Base-by-base conservation (phyloP, 176 grass and related monocot species). In the Hordeum marinum region DNA sequence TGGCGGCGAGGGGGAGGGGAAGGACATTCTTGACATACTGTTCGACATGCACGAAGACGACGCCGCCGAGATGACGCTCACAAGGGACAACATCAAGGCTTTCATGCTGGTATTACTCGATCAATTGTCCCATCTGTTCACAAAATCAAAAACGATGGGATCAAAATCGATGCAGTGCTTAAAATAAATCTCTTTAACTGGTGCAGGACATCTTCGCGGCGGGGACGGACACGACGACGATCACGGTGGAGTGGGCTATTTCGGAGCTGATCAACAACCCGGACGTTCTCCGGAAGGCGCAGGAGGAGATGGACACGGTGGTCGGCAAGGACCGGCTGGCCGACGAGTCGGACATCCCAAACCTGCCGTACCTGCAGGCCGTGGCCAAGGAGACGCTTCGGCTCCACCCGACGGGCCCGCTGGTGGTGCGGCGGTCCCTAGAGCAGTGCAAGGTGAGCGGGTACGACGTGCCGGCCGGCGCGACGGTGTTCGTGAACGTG, bases 241-340 rank as follows among this genome's bases (percentile, higher is more conserved):
- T 88, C 82, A 92, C 88, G 8, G 43, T 93, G 13, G 94, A 93
- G 80, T 96, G 94, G 94, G 87, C 86, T 3, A 48, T 96, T 0
- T 87, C 94, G 15, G 91, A 96, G 85, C 72, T 93, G 26, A 91
- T 96, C 83, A 89, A 91, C 76, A 79, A 93, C 67, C 94, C 94
- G 7, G 12, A 17, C 9, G 83, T 91, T 9, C 65, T 91, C 39
- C 76, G 64, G 1, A 86, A 68, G 58, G 63, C 81, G 1, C 80
- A 80, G 25, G 77, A 66, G 13, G 93, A 95, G 85, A 66, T 93
- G 1, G 88, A 92, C 82, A 25, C 37, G 29, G 88, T 87, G 6
- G 88, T 95, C n/a, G 93, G 93, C 27, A 32, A 35, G 5, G 46
- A 50, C n/a, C 81, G 84, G 4, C 63, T 93, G 6, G 89, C 81